Base-by-base conservation (phyloP, 2,329 filamentous ascomycete genomes). In the Microdochium nivale region DNA sequence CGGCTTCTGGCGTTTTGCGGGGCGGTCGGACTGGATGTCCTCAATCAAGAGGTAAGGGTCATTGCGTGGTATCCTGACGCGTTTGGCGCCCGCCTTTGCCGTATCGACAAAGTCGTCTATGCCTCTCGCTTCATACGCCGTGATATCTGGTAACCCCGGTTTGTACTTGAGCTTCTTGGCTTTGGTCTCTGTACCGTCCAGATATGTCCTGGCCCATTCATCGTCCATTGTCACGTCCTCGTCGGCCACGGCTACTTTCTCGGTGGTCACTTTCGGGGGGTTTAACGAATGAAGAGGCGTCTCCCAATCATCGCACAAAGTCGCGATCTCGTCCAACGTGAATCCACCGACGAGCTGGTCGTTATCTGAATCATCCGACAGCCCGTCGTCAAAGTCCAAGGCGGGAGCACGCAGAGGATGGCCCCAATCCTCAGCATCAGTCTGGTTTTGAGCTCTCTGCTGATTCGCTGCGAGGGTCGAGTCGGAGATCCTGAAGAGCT, bases 1-100 rank as follows among this genome's bases (percentile, higher is more conserved):
- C 14, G 72, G 60, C 44, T 76, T 77, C 23, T 73, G 74, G 52
- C 83, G 80, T 66, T 88, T 87, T 19, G 79, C 70, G 11, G 79
- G 75, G 25, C 78, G 75, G 57, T 84, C 81, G 19, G 80, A 77
- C 46, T 89, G 83, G 47, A 83, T 79, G 44, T 90, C 82, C 61
- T 96, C 90, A 21, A 97, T 75, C 2, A 99, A 79, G 3, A 99
- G 80, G 60, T 89, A 80, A 1, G 91, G 88, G 63, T 99, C 94
- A 59, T 90, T 91, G 67, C 94, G 79, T 61, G 97, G 91, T 49
- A 99, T 76, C 1, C 85, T 81, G 24, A 96, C 86, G 46, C 84
- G 84, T 67, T 90, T 91, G 2, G 88, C 84, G 44, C 90, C 78
- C 57, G 82, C 82, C 14, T 84, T 76, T 1, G 88, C 90, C 4